Base-by-base conservation (phyloP, 1,139 yeast species). In the Geotrichum histeridarum region DNA sequence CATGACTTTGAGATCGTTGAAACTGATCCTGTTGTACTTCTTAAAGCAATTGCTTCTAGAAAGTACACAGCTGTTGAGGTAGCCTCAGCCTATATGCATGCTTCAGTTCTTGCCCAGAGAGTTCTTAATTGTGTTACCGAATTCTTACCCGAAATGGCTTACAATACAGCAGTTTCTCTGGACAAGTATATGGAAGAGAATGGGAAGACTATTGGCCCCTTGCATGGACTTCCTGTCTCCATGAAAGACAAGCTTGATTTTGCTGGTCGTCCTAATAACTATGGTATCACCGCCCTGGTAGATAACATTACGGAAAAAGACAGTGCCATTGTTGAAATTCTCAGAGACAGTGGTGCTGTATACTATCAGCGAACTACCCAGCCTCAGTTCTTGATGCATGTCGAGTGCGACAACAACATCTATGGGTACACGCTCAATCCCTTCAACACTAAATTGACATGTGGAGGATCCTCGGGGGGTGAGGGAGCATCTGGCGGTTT, bases 401-500 rank as follows among this genome's bases (percentile, higher is more conserved):
- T 74, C 11, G 84, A 81, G 59, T 74, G 83, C 0, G 63, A 59
- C 8, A 73, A 77, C 18, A 73, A 76, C 50, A 60, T 78, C 4
- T 72, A 70, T 60, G 86, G 86, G 0, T 61, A 67, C 33, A 80
- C 85, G 0, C 52, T 58, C 35, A 81, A 80, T 61, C 73, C 83
- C 3, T 64, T 68, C 54, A 79, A 81, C 61, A 69, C 71, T 18
- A 61, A 62, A 0, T 68, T 81, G 35, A 69, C 80, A 1, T 64
- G 76, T 18, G 86, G 86, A 39, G 86, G 86, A 0, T 77, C 82
- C 3, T 76, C 82, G 11, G 84, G 85, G 8, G 87, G 87, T 46
- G 86, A 81, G 64, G 84, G 81, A 11, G 77, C 84, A 0, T 64
- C 81, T 12, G 64, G 81, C 31, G 82, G 77, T 1, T 65, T 77